Conservation (phyloP, 257 asterid genomes). For the Salvia splendens region DNA sequence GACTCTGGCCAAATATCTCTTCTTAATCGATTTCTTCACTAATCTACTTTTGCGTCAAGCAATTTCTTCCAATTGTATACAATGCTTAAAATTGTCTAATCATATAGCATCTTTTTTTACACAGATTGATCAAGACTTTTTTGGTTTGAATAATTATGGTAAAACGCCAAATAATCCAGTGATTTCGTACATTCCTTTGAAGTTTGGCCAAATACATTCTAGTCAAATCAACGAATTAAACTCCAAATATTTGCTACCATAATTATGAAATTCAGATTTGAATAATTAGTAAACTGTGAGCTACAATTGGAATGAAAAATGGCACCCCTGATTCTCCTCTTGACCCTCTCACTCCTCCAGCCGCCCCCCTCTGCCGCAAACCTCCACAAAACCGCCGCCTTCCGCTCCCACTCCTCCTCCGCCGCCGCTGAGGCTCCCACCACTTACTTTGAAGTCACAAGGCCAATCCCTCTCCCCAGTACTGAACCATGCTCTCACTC, state of each 20-base stretch:
- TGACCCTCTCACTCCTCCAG: neutral
- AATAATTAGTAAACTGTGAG: neutral
- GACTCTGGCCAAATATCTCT: constrained; percentile 90
- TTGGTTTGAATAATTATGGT: no score
- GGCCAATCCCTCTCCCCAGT: constrained; percentile 52
- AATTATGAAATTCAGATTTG: neutral
- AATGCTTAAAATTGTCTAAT: constrained; percentile 5
- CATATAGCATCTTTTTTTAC: no score
- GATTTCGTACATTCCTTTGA: no score
- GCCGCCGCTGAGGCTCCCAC: constrained; percentile 35
- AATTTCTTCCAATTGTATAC: constrained; percentile 34
- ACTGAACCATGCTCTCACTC: constrained; percentile 48
- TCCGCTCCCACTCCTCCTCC: constrained; percentile 28
- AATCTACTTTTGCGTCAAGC: constrained; percentile 26
- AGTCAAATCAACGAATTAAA: neutral
- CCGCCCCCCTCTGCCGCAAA: constrained; percentile 37
- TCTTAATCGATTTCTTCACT: constrained; percentile 62
- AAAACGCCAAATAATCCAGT: no score
- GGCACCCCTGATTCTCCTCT: neutral
- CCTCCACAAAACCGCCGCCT: constrained; percentile 31
- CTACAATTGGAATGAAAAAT: neutral
- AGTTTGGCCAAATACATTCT: no score
- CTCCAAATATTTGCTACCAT: neutral
- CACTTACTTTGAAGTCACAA: constrained; percentile 63
- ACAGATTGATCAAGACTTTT: no score